Evolutionary conservation across 768 basidiomycete genomes (phyloP).

Genomic region (Pleurotus tuoliensis): DNA sequence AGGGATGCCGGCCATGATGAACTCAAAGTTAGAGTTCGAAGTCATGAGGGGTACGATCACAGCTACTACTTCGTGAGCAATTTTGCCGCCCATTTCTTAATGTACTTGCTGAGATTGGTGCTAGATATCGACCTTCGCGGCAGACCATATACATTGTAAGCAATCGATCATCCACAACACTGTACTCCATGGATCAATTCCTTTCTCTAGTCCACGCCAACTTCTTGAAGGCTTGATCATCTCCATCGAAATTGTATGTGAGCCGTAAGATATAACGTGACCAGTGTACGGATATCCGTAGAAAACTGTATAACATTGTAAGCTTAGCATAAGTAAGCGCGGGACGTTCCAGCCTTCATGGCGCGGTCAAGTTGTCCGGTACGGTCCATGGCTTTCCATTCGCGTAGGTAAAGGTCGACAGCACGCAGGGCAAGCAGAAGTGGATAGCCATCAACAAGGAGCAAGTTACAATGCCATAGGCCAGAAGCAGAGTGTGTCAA

Average conservation of each 20-base stretch:
- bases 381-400: no score
- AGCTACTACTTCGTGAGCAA: slow-evolving; percentile 77
- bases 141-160: slow-evolving; percentile 88
- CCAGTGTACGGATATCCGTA: background rate
- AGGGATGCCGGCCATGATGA: slow-evolving; percentile 70
- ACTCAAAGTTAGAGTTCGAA: slow-evolving; percentile 71
- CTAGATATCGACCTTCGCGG: slow-evolving; percentile 85
- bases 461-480: background rate
- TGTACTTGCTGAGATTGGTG: background rate
- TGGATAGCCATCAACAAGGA: no score
- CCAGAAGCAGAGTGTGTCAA: background rate
- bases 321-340: background rate
- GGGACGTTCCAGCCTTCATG: background rate
- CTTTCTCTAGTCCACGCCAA: slow-evolving; percentile 72
- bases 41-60: slow-evolving; percentile 84
- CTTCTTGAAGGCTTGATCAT: slow-evolving; percentile 68
- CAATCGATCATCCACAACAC: slow-evolving; percentile 15
- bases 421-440: no score
- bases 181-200: slow-evolving; percentile 4
- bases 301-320: background rate
- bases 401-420: no score
- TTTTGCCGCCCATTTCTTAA: background rate
- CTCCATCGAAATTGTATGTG: background rate
- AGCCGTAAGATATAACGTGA: background rate
- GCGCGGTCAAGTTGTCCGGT: no score